Conservation (phyloP, 495 filamentous ascomycete genomes). For the Penicillium bovifimosum region DNA sequence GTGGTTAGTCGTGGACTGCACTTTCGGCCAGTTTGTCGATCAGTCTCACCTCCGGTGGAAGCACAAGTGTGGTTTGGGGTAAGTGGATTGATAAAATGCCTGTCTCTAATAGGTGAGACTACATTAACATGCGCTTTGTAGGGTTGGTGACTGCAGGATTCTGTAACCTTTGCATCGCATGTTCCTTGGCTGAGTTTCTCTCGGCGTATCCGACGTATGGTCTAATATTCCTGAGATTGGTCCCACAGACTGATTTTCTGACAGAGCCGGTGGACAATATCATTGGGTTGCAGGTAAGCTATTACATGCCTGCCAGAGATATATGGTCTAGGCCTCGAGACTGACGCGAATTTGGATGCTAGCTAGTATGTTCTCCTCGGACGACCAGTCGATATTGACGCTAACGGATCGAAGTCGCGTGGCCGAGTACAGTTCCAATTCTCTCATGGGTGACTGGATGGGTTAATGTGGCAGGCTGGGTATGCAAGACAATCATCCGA, state of each 20-base stretch:
- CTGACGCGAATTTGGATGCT: not conserved
- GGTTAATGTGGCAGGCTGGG: slow-evolving; percentile 69
- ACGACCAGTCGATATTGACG: not conserved
- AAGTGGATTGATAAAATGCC: not conserved
- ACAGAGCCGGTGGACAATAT: slow-evolving; percentile 56
- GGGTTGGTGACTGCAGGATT: slow-evolving; percentile 63
- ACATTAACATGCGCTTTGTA: slow-evolving; percentile 9
- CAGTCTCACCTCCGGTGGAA: slow-evolving; percentile 40
- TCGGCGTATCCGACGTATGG: slow-evolving; percentile 61
- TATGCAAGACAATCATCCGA: slow-evolving; percentile 20
- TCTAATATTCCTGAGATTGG: not conserved
- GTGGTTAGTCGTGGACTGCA: slow-evolving; percentile 38
- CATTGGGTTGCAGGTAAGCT: slow-evolving; percentile 61
- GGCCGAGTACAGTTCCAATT: slow-evolving; percentile 52
- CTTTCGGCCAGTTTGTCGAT: slow-evolving; percentile 42
- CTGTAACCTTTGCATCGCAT: slow-evolving; percentile 62
- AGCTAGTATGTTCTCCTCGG: slow-evolving; percentile 26
- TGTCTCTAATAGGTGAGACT: not conserved
- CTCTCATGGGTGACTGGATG: slow-evolving; percentile 67
- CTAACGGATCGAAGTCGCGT: slow-evolving; percentile 34
- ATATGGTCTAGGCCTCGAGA: not conserved
- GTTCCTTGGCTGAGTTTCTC: slow-evolving; percentile 64
- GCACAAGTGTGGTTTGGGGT: slow-evolving; percentile 44
- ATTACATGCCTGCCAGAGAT: not conserved
- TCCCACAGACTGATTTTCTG: not conserved